phyloP scores from a whole-genome alignment of 768 basidiomycete species.

The Mycena olivaceomarginata region DNA sequence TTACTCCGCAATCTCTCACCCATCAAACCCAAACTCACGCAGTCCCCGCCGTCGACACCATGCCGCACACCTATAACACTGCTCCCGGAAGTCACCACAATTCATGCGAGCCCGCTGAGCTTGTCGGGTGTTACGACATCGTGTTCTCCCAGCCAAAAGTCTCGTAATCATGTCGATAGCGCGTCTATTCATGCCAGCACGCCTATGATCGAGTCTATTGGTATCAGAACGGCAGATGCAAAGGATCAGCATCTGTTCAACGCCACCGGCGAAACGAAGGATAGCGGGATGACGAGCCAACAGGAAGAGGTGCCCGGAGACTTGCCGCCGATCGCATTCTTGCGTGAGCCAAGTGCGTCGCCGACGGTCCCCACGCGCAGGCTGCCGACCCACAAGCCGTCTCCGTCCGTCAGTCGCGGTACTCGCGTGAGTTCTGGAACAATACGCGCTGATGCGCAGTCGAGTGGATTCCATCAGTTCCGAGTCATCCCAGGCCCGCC shows the following conservation, averaged over 20 bases:
- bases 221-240: constrained; percentile 1
- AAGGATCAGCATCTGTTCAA: neutral
- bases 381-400: neutral
- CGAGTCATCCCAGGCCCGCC: neutral
- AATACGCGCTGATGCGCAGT: neutral
- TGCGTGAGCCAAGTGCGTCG: constrained; percentile 13
- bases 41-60: constrained; percentile 5
- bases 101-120: neutral
- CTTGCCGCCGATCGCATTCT: constrained; percentile 31
- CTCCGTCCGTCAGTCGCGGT: neutral
- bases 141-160: neutral
- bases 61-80: neutral
- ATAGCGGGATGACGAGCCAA: neutral
- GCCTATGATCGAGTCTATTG: neutral
- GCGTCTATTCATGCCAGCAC: constrained; percentile 4
- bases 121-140: neutral
- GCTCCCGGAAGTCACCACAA: neutral
- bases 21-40: constrained; percentile 10
- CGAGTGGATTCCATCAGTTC: neutral
- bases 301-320: neutral
- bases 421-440: neutral
- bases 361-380: neutral
- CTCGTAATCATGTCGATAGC: neutral
- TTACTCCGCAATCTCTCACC: neutral
- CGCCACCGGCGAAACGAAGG: neutral